Conservation (phyloP, 2,329 filamentous ascomycete genomes). For the Calonectria ilicicola region DNA sequence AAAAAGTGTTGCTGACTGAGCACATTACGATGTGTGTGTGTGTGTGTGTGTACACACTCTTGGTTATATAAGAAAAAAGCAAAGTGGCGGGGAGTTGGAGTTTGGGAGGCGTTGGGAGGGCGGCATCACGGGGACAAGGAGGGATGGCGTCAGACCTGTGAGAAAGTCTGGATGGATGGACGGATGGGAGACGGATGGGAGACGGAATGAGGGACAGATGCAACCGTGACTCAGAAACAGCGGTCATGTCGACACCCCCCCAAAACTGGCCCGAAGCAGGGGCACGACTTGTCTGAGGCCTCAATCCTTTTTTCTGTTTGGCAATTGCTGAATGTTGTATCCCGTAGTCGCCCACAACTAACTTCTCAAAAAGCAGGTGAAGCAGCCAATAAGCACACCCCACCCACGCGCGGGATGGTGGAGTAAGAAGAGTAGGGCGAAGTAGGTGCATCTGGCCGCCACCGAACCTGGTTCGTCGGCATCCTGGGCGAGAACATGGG, state of each 20-base stretch:
- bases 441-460: neutral
- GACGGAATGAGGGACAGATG: neutral
- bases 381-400: neutral
- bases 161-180: neutral
- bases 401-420: neutral
- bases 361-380: neutral
- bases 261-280: neutral
- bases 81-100: slow-evolving; percentile 10
- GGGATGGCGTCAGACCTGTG: neutral
- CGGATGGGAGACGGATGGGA: too few relatives aligned
- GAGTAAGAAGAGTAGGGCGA: neutral
- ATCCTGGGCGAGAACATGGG: neutral
- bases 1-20: neutral
- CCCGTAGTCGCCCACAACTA: neutral
- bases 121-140: slow-evolving; percentile 10
- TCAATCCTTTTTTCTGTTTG: neutral
- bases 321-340: neutral
- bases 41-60: too few relatives aligned
- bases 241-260: neutral
- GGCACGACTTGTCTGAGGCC: neutral
- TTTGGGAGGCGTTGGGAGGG: slow-evolving; percentile 13
- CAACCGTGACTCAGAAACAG: neutral
- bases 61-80: neutral
- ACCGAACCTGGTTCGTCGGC: neutral
- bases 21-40: too few relatives aligned